Conservation (phyloP, 495 filamentous ascomycete genomes). For the Tuber indicum region DNA sequence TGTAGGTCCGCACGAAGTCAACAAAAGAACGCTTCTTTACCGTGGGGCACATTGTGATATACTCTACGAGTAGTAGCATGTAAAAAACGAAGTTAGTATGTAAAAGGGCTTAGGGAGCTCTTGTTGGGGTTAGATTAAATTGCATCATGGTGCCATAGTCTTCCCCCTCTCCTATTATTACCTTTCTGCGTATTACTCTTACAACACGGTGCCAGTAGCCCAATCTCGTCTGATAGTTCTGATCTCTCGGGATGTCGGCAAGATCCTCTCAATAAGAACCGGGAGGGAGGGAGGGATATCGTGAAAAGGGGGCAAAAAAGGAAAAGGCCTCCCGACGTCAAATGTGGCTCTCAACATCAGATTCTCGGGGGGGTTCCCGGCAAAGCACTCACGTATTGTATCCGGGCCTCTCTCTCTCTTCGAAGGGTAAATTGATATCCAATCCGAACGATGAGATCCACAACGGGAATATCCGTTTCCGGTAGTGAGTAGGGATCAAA, state of each 20-base stretch:
- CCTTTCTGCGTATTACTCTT: background rate
- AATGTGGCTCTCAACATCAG: conserved; percentile 12
- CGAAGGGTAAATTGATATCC: conserved; percentile 16
- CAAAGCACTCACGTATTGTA: background rate
- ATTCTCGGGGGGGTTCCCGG: conserved; percentile 10
- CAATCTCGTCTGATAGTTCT: background rate
- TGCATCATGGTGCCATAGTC: background rate
- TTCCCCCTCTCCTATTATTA: background rate
- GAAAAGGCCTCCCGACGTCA: background rate
- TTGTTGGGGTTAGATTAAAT: background rate
- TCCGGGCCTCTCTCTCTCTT: background rate
- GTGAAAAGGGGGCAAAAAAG: background rate
- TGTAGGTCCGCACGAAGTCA: conserved; percentile 11
- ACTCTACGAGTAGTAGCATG: background rate
- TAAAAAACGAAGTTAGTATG: background rate
- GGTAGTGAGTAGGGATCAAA: conserved; percentile 12
- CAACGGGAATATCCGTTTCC: background rate
- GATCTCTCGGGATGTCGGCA: background rate
- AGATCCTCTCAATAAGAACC: background rate
- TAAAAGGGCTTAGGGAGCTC: background rate
- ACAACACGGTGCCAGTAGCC: background rate
- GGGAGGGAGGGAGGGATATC: background rate
- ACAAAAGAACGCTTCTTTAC: background rate
- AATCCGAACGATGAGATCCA: background rate
- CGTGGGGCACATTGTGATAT: background rate